A percentile compares a stretch with the other conserved stretches of the same genome.
Conservation (phyloP, 1,284 basidiomycete species). For the Rhodotorula sp. region DNA sequence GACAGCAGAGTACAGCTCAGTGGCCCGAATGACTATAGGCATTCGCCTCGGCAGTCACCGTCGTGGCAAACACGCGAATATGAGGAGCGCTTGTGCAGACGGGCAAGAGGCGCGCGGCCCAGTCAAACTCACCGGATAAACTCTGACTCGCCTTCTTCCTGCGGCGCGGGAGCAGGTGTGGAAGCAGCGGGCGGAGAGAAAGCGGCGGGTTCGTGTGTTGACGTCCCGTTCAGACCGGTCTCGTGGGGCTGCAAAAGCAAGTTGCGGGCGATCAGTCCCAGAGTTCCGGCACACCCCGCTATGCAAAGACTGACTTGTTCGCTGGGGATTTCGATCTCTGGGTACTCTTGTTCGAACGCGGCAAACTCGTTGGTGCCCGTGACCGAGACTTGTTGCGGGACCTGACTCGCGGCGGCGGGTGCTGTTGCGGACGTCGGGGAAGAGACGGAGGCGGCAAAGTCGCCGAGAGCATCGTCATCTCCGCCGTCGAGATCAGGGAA, state of each 20-base stretch:
- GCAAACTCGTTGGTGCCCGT: slow-evolving; percentile 72
- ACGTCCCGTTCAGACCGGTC: slow-evolving; percentile 51
- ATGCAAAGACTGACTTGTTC: slow-evolving; percentile 25
- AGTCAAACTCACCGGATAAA: slow-evolving; percentile 70
- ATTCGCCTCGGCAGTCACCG: too few species aligned
- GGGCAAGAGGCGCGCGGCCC: background rate
- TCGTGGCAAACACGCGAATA: too few species aligned
- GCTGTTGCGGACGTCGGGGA: slow-evolving; percentile 43
- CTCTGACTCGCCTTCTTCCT: slow-evolving; percentile 75
- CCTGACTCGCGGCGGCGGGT: slow-evolving; percentile 21
- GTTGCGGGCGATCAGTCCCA: background rate
- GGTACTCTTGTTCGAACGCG: slow-evolving; percentile 87
- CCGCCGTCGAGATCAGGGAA: slow-evolving; percentile 82
- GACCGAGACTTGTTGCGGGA: slow-evolving; percentile 72
- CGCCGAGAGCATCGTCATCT: slow-evolving; percentile 59
- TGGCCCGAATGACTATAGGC: too few species aligned
- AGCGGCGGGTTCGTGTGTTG: slow-evolving; percentile 49
- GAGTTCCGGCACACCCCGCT: background rate
- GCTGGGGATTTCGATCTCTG: slow-evolving; percentile 65
- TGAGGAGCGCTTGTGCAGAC: background rate
- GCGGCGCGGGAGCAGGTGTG: slow-evolving; percentile 46
- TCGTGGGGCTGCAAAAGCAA: slow-evolving; percentile 44
- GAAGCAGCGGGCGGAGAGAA: slow-evolving; percentile 59
- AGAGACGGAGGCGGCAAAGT: slow-evolving; percentile 50
- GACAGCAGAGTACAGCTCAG: background rate